Conservation (phyloP, 345 rosid genomes). For the Anacardium occidentale region DNA sequence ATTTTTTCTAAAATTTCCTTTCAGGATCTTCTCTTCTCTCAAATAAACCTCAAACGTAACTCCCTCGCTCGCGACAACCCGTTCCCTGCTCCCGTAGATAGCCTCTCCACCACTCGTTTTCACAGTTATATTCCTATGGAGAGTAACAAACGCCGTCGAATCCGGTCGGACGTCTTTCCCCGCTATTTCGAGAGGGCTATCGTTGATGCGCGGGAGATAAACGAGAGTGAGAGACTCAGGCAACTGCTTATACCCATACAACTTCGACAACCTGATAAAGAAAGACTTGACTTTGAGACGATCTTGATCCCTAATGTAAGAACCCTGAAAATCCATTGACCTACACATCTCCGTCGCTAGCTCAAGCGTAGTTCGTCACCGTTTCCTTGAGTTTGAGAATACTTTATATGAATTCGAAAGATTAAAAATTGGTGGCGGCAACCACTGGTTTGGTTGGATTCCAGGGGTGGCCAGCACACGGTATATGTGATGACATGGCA, state of each 20-base stretch:
- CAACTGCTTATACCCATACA: constrained; percentile 15
- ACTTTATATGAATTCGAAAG: not conserved
- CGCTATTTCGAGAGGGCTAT: constrained; percentile 44
- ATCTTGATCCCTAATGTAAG: constrained; percentile 19
- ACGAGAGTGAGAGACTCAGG: constrained; percentile 68
- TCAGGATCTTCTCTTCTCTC: constrained; percentile 56
- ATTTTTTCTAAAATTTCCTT: constrained; percentile 55
- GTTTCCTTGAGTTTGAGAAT: no score
- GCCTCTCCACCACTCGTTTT: constrained; percentile 33
- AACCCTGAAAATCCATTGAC: constrained; percentile 42
- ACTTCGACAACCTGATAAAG: constrained; percentile 48
- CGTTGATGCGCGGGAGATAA: constrained; percentile 65
- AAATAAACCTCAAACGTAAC: constrained; percentile 69
- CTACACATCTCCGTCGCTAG: constrained; percentile 45
- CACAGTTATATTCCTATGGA: constrained; percentile 49
- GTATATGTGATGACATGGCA: constrained; percentile 5
- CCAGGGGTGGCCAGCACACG: constrained; percentile 23
- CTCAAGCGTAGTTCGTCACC: no score
- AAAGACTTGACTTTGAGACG: constrained; percentile 57
- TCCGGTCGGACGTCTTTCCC: constrained; percentile 64
- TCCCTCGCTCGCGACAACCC: constrained; percentile 52
- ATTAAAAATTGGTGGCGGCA: not conserved
- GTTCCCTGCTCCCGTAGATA: constrained; percentile 61
- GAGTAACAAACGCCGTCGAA: constrained; percentile 57
- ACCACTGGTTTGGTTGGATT: not conserved